phyloP scores from a whole-genome alignment of 2,329 filamentous ascomycete genomes.

The Metarhizium anisopliae region DNA sequence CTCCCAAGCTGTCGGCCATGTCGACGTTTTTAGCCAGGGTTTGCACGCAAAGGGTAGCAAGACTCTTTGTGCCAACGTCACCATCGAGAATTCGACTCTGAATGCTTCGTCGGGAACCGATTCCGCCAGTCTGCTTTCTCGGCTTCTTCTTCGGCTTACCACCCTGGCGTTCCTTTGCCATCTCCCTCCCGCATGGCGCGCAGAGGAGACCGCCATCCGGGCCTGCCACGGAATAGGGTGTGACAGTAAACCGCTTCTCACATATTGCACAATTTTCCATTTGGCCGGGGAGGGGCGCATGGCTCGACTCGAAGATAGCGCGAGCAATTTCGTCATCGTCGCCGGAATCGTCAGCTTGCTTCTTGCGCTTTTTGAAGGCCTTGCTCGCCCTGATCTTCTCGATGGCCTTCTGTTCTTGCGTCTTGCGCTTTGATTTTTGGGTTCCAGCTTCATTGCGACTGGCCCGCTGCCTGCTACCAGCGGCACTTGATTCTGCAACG shows the following conservation, averaged over 20 bases:
- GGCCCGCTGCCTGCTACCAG: constrained; percentile 16
- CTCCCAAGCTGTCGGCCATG: constrained; percentile 52
- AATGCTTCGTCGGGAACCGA: constrained; percentile 60
- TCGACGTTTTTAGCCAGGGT: constrained; percentile 54
- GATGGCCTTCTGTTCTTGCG: constrained; percentile 42
- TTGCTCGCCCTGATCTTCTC: constrained; percentile 57
- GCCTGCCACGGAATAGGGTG: constrained; percentile 74
- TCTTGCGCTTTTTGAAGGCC: constrained; percentile 45
- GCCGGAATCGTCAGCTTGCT: constrained; percentile 24
- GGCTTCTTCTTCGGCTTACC: constrained; percentile 26
- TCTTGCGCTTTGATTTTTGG: constrained; percentile 26
- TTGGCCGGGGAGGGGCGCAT: constrained; percentile 65
- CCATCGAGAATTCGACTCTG: constrained; percentile 84
- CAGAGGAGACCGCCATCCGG: constrained; percentile 84
- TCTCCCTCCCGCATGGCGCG: constrained; percentile 66
- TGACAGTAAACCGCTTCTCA: constrained; percentile 84
- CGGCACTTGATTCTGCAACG: constrained; percentile 15
- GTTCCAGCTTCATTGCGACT: constrained; percentile 16
- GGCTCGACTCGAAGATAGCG: constrained; percentile 36
- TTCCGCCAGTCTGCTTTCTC: constrained; percentile 43
- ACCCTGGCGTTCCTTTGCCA: constrained; percentile 52
- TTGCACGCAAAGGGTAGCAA: constrained; percentile 57
- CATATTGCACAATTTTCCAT: constrained; percentile 83
- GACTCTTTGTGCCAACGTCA: constrained; percentile 55
- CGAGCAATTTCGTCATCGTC: constrained; percentile 42